These are phyloP conservation scores for Collybia nuda DNA, from an alignment of 768 basidiomycete genomes.

Conservation along the genomic window DNA sequence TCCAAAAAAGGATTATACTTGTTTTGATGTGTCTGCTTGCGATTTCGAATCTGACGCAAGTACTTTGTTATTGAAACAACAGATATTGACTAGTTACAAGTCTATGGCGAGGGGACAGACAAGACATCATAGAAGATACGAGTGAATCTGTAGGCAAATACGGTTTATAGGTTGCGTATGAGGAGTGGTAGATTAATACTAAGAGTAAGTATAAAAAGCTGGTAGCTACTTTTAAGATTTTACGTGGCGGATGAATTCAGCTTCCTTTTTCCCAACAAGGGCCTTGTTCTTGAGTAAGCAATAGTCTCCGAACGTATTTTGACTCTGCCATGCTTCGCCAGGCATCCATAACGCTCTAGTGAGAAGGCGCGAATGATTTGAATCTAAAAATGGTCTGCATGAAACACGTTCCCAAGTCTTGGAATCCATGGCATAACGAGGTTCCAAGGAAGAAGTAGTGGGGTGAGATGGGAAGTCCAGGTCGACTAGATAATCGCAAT, in stretches of 20 bases:
- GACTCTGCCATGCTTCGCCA: slow-evolving; percentile 59
- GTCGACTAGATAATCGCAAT: slow-evolving; percentile 91
- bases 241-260: slow-evolving; percentile 16
- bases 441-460: slow-evolving; percentile 56
- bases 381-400: slow-evolving; percentile 86
- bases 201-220: no score
- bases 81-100: no score
- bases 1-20: no score
- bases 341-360: slow-evolving; percentile 85
- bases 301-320: slow-evolving; percentile 86
- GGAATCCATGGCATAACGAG: slow-evolving; percentile 71
- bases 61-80: no score
- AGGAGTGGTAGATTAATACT: no score
- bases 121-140: no score
- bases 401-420: slow-evolving; percentile 78
- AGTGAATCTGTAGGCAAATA: no score
- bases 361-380: slow-evolving; percentile 65
- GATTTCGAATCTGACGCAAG: no score
- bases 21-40: no score
- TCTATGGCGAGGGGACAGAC: no score
- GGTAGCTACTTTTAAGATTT: neutral
- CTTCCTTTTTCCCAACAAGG: slow-evolving; percentile 35
- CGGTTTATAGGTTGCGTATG: no score
- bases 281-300: slow-evolving; percentile 76
- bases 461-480: slow-evolving; percentile 81